Evolutionary conservation across 2,329 filamentous ascomycete species (phyloP), one percentile per base, ranked within the genome.

Genomic region (Tolypocladium endophyticum): DNA sequence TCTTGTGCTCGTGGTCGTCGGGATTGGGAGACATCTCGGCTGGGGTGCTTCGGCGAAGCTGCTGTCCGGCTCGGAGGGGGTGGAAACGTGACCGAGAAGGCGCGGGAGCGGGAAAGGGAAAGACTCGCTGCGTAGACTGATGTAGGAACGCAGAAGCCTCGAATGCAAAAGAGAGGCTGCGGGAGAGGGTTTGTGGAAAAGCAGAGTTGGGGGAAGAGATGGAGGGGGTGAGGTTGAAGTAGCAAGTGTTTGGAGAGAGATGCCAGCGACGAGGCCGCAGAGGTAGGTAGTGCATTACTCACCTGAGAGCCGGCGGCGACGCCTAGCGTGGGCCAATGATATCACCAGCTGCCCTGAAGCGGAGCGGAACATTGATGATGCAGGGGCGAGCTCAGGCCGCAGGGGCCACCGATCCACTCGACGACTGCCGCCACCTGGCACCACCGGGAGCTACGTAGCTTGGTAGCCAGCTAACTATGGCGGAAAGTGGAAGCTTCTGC

Each of bases 11-110:
- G 63, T 86, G 81, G 62, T 89, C 82, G 63, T 76, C 74, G 65
- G 85, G 84, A 72, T 89, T 85, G 66, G 85, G 76, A 75, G 87
- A 85, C 89, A 92, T 92, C 66, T 76, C 88, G 83, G 67, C 67
- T 61, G 61, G 61, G 60, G 55, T 69, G 65, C 65, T 68, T 67
- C 64, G 64, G 53, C 43, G 66, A 68, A 69, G 67, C 66, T 66
- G 65, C 62, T 63, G 64, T 59, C 66, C 56, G 58, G 56, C 59
- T 61, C 62, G 61, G 57, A 61, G 64, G 61, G 62, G 64, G 58
- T 65, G 68, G 65, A 64, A 65, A 61, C 60, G 64, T 63, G 66
- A 60, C 60, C 62, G 63, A 62, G 53, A 63, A 41, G 59, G 59
- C 60, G 38, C 38, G 39, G 39, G 43, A 57, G 43, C 54, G 45